Evolutionary conservation across 345 rosid species (phyloP), one percentile per base, ranked within the genome.

Genomic region (Acer negundo): DNA sequence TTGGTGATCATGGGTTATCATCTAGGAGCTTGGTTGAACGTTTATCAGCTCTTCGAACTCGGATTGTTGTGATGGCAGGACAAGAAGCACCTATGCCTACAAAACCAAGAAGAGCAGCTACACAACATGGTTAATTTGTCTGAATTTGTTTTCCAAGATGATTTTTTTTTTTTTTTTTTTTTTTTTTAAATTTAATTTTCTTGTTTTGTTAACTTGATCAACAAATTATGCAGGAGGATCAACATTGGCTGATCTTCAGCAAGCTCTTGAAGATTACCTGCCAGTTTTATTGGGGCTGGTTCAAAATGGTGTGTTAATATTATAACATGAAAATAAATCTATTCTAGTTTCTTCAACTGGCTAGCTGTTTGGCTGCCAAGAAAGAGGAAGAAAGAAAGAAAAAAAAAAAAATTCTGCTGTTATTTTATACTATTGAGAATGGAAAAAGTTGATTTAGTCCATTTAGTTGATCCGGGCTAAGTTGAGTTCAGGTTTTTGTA

Each of bases 201-300:
- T 65, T 75, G 26, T 72, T 72, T 70, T 16, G 62, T 8, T 10
- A 11, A 56, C 42, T 13, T 20, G 40, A 44, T 6, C 38, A 56
- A 12, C 22, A 70, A 17, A 3, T 17, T 26, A 44, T 78, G 79
- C 79, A 89, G 95, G 93, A 63, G 93, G 92, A 73, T 91, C 93
- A 19, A 88, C 93, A 2, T 82, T 89, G 75, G 86, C 87, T 47
- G 93, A 89, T 84, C 91, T 91, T 70, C 93, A 81, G 69, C 92
- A 85, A 83, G 92, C 90, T 77, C 91, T 89, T 19, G 92, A 91
- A 69, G 95, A 91, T 78, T 91, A 91, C 81, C 76, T 91, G 83
- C 90, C 95, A 62, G 85, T 89, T 53, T 84, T 91, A 67, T 40
- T 89, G 81, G 90, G 90, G 59, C 70, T 88, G 35, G 91, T 88